phyloP scores from a whole-genome alignment of 768 basidiomycete genomes.

The Paxillus rubicundulus region DNA sequence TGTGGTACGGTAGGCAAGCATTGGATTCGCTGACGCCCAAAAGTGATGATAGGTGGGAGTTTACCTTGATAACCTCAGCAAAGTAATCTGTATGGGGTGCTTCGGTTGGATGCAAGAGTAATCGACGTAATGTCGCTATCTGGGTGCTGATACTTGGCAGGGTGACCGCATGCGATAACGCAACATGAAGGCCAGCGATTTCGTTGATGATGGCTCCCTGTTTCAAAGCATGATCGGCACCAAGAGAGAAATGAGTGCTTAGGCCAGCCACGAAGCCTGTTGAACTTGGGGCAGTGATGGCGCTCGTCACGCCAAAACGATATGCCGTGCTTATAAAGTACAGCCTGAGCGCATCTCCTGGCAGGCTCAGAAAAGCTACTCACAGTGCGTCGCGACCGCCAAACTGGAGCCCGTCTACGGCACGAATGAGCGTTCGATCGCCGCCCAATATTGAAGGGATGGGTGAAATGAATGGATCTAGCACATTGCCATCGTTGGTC shows the following conservation, averaged over 20 bases:
- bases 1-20: conserved; percentile 16
- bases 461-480: conserved; percentile 45
- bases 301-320: conserved; percentile 64
- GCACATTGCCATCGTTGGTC: conserved; percentile 62
- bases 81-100: conserved; percentile 30
- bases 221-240: conserved; percentile 54
- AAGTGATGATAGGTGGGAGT: neutral
- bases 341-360: conserved; percentile 63
- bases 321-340: conserved; percentile 56
- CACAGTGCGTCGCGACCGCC: conserved; percentile 52
- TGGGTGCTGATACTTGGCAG: conserved; percentile 66
- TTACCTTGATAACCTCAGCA: conserved; percentile 21
- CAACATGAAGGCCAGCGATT: conserved; percentile 55
- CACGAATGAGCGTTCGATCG: conserved; percentile 47
- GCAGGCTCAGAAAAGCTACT: conserved; percentile 52
- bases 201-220: conserved; percentile 58
- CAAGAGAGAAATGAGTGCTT: conserved; percentile 55
- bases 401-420: conserved; percentile 68
- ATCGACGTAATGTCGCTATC: conserved; percentile 58
- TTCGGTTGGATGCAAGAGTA: conserved; percentile 44
- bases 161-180: conserved; percentile 42
- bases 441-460: conserved; percentile 49
- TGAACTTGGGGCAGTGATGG: conserved; percentile 54
- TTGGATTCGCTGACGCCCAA: neutral
- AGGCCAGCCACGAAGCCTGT: conserved; percentile 57